Base-by-base conservation (phyloP, 352 stramenopile species). In the Phytophthora rubi region DNA sequence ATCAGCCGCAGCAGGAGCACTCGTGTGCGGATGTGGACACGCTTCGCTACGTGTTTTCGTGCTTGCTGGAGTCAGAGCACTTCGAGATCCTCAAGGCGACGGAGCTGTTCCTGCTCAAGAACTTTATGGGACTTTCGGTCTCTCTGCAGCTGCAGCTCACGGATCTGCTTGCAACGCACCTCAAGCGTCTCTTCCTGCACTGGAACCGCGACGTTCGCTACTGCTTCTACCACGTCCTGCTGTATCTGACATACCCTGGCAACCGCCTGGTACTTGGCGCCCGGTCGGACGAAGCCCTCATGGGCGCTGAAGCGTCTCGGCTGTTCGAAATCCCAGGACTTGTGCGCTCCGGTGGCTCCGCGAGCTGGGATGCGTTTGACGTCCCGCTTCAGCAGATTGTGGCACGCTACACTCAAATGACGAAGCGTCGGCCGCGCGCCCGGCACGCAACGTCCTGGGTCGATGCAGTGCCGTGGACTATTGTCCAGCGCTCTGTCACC, bases 131-230 rank as follows among this genome's bases (percentile, higher is more conserved):
- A 0, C 68, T 94, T 53, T 92, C 86, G 12, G 65, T 87, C 23
- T 63, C 73, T 23, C 61, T 95, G 42, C 88, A 90, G n/a, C 51
- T 80, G 1, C 71, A 82, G 32, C 61, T 95, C 28, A 77, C 76
- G 10, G 59, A 72, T 16, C 60, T 90, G 32, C 81, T 94, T 12
- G 81, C 76, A 0, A 65, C 45, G 28, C 75, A 92, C 52, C 82
- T 93, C 35, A 78, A 76, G 37, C 77, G 76, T 2, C 79, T 95
- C 28, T 93, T 95, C 64, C 70, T 93, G 39, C 88, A 95, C 67
- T 95, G 88, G 88, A 83, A 91, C 68, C 86, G 85, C 52, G 88
- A 95, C 77, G 88, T 95, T 28, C 86, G 88, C 37, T 95, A 88
- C 65, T 93, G 86, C 70, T 95, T 82, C 81, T 90, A 87, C 72